Conservation (phyloP, 2,329 filamentous ascomycete species). For the Sarocladium brachiariae region DNA sequence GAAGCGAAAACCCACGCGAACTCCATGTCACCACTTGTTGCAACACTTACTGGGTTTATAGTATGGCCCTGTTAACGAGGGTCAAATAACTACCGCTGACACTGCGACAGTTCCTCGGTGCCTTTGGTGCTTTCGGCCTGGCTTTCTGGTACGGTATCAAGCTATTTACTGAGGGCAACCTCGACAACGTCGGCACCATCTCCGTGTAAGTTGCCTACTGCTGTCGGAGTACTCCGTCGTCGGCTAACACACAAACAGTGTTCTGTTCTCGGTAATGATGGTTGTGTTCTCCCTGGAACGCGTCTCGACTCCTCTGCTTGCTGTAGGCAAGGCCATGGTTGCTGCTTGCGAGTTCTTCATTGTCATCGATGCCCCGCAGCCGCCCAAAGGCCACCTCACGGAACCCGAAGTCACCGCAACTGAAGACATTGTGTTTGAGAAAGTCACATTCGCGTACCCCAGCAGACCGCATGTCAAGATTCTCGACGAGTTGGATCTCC, state of each 20-base stretch:
- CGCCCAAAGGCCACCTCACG: conserved; percentile 27
- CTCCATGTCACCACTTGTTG: conserved; percentile 42
- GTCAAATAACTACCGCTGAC: conserved; percentile 13
- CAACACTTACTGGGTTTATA: conserved; percentile 45
- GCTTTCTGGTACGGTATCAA: conserved; percentile 58
- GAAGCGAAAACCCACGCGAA: conserved; percentile 44
- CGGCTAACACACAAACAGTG: conserved; percentile 21
- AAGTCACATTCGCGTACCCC: conserved; percentile 69
- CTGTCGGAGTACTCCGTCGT: neutral
- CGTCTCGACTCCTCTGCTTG: conserved; percentile 51
- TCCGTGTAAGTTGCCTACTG: conserved; percentile 38
- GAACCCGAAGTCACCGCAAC: conserved; percentile 30
- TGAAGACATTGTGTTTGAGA: conserved; percentile 42
- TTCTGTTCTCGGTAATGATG: conserved; percentile 53
- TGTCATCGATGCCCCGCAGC: conserved; percentile 42
- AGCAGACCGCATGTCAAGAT: conserved; percentile 57
- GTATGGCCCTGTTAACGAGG: conserved; percentile 21
- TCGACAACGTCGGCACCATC: conserved; percentile 45
- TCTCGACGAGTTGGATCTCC: conserved; percentile 50
- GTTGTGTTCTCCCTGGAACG: conserved; percentile 50
- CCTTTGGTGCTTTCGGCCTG: conserved; percentile 47
- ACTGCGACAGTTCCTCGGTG: conserved; percentile 39
- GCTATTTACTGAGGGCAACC: conserved; percentile 36
- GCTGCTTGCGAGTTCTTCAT: conserved; percentile 52
- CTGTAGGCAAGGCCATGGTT: conserved; percentile 49